A percentile compares a stretch with the other conserved stretches of the same genome.
These are phyloP conservation scores for Spizellomyces punctatus DNA, from an alignment of 192 early-diverging fungal species.

Conservation along the genomic window DNA sequence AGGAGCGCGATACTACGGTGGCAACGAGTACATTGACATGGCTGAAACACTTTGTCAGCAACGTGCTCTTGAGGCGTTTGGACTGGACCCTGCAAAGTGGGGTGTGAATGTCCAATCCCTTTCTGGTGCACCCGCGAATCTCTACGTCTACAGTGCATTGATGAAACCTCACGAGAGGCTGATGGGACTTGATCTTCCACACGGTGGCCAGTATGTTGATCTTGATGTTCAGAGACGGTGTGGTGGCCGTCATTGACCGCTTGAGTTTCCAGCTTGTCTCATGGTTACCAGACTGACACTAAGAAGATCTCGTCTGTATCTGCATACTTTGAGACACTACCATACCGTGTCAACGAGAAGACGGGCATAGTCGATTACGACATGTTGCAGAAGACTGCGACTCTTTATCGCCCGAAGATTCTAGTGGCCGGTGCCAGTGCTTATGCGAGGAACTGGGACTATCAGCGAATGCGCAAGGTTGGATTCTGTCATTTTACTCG, in stretches of 20 bases:
- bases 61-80: slow-evolving; percentile 93
- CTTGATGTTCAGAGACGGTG: neutral
- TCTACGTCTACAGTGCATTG: slow-evolving; percentile 94
- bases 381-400: slow-evolving; percentile 75
- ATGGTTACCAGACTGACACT: slow-evolving; percentile 95
- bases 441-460: slow-evolving; percentile 95
- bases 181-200: slow-evolving; percentile 97
- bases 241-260: slow-evolving; percentile 7
- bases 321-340: slow-evolving; percentile 94
- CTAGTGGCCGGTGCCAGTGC: slow-evolving; percentile 95
- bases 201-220: slow-evolving; percentile 90
- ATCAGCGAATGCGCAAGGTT: slow-evolving; percentile 71
- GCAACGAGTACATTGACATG: slow-evolving; percentile 97
- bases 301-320: slow-evolving; percentile 97
- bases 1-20: slow-evolving; percentile 97
- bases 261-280: slow-evolving; percentile 73
- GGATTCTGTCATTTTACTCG: too few relatives aligned
- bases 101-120: slow-evolving; percentile 98
- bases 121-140: slow-evolving; percentile 95
- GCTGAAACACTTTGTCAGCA: slow-evolving; percentile 92
- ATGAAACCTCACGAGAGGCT: slow-evolving; percentile 96
- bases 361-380: slow-evolving; percentile 96
- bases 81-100: slow-evolving; percentile 82
- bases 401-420: slow-evolving; percentile 92
- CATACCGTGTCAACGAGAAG: slow-evolving; percentile 87